phyloP scores from a whole-genome alignment of 2,329 filamentous ascomycete genomes.

The Colletotrichum truncatum region DNA sequence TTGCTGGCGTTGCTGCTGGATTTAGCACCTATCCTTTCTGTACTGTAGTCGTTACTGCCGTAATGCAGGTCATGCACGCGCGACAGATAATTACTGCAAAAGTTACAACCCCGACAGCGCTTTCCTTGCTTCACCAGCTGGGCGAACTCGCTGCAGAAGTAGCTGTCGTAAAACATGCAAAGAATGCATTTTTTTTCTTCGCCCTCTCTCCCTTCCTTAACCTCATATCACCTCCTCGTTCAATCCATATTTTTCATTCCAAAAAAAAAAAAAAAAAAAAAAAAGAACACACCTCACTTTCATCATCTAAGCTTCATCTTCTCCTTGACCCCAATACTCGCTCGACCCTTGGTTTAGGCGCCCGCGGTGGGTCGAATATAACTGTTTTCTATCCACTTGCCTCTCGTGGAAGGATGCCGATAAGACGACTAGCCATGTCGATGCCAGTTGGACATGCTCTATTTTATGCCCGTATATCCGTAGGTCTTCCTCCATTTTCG shows the following conservation, averaged over 20 bases:
- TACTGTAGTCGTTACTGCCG: not conserved
- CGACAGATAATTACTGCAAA: not conserved
- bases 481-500: not conserved
- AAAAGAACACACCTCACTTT: not conserved
- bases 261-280: not conserved
- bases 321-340: not conserved
- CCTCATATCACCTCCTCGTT: not conserved
- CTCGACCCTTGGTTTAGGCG: not conserved
- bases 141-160: not conserved
- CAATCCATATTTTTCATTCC: not conserved
- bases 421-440: not conserved
- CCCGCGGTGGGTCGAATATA: not conserved
- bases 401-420: constrained; percentile 2
- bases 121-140: not conserved
- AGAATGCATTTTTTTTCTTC: constrained; percentile 8
- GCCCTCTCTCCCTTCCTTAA: not conserved
- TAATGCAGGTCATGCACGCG: not conserved
- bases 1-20: no score
- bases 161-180: not conserved
- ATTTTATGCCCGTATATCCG: not conserved
- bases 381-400: not conserved
- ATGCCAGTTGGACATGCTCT: not conserved
- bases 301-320: not conserved
- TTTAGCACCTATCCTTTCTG: no score
- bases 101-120: not conserved